phyloP scores from a whole-genome alignment of 2,329 filamentous ascomycete species.

The Berkeleyomyces rouxiae region DNA sequence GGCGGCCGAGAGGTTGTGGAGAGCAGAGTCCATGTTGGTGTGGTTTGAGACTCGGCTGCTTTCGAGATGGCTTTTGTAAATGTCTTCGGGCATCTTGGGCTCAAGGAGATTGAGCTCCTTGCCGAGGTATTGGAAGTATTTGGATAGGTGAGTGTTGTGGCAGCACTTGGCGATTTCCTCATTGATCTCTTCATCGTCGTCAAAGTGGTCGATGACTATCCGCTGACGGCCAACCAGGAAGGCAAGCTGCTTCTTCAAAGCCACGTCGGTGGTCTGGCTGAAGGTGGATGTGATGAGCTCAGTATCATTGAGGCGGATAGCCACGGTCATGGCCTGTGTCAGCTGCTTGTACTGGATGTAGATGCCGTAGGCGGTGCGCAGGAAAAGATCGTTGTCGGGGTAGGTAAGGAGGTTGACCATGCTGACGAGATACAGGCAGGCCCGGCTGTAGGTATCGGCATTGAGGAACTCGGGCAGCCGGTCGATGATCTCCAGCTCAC shows the following conservation, averaged over 20 bases:
- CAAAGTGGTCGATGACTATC: slow-evolving; percentile 57
- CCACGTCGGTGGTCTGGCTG: slow-evolving; percentile 59
- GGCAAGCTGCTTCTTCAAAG: slow-evolving; percentile 81
- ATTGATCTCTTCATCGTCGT: slow-evolving; percentile 50
- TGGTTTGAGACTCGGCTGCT: slow-evolving; percentile 82
- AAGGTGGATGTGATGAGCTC: slow-evolving; percentile 73
- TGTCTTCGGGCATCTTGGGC: slow-evolving; percentile 92
- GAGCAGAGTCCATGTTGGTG: slow-evolving; percentile 87
- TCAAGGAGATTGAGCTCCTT: slow-evolving; percentile 96
- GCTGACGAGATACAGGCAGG: slow-evolving; percentile 95
- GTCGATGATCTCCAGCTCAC: slow-evolving; percentile 94
- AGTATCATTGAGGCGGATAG: slow-evolving; percentile 80
- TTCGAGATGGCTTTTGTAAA: slow-evolving; percentile 98
- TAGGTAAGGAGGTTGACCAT: slow-evolving; percentile 97
- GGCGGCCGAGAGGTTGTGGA: slow-evolving; percentile 86
- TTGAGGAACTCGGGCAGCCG: slow-evolving; percentile 78
- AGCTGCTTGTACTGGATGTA: slow-evolving; percentile 88
- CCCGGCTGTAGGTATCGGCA: slow-evolving; percentile 80
- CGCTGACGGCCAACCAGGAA: slow-evolving; percentile 86
- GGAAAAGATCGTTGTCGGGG: slow-evolving; percentile 90
- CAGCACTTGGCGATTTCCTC: slow-evolving; percentile 65
- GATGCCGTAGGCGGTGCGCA: slow-evolving; percentile 81
- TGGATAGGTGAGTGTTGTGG: slow-evolving; percentile 72
- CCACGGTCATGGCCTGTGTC: slow-evolving; percentile 82
- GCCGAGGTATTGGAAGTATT: slow-evolving; percentile 83